A percentile compares a stretch with the other conserved stretches of the same genome.
phyloP scores from a whole-genome alignment of 768 basidiomycete species.

The Naganishia friedmannii region DNA sequence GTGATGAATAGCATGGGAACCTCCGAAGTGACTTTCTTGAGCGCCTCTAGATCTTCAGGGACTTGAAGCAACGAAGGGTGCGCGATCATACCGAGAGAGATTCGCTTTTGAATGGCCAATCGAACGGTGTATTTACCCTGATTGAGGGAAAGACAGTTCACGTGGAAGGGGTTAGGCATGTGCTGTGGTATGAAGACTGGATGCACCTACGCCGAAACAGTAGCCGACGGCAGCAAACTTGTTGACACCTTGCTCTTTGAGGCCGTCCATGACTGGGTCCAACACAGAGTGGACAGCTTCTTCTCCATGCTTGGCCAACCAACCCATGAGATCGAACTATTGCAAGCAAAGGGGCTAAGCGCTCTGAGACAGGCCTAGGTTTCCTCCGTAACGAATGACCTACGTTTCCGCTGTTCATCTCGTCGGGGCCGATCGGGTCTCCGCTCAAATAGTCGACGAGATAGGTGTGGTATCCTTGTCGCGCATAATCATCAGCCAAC shows the following conservation, averaged over 20 bases:
- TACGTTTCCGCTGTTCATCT: constrained; percentile 28
- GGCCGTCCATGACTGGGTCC: constrained; percentile 60
- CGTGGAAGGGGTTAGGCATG: neutral
- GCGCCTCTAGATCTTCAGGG: constrained; percentile 65
- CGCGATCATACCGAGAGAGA: constrained; percentile 57
- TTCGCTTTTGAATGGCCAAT: constrained; percentile 60
- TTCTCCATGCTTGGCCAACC: constrained; percentile 56
- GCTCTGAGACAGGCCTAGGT: neutral
- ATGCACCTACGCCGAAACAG: constrained; percentile 55
- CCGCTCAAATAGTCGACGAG: constrained; percentile 52
- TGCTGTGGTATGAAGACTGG: neutral
- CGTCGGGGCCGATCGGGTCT: constrained; percentile 49
- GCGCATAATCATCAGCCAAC: constrained; percentile 42
- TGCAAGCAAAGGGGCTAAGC: neutral
- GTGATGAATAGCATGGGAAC: constrained; percentile 68
- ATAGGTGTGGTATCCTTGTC: constrained; percentile 35
- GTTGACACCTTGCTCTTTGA: constrained; percentile 63
- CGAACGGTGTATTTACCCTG: constrained; percentile 63
- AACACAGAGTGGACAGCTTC: constrained; percentile 56
- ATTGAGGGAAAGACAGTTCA: constrained; percentile 2
- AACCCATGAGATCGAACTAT: constrained; percentile 55
- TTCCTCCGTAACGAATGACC: constrained; percentile 3
- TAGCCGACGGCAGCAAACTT: constrained; percentile 64
- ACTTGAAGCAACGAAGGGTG: constrained; percentile 66
- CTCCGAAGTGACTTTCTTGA: constrained; percentile 50